Evolutionary conservation across 2,329 filamentous ascomycete genomes (phyloP), one percentile per base, ranked within the genome.

Genomic region (Teratosphaeria zuluensis): DNA sequence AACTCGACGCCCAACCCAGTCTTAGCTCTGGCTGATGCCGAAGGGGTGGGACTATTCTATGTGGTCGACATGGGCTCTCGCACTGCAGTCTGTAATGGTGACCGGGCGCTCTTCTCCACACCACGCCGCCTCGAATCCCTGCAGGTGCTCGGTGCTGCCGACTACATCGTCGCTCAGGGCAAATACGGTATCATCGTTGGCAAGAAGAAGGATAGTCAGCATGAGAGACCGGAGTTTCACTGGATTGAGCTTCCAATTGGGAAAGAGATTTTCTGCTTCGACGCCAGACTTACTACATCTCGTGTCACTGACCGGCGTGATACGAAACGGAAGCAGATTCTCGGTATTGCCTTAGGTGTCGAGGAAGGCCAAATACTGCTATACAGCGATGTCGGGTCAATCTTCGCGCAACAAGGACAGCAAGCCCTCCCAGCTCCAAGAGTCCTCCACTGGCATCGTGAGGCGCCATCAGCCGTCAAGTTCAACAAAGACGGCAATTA

Each of bases 401-500:
- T 71, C 2, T 69, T 71, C 54, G 58, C 56, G 4, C 46, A 61
- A 53, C 31, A 62, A 42, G 59, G 58, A n/a, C 62, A 66, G 19
- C 65, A 65, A 1, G 56, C 57, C 14, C 63, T 74, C 35, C 66
- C 79, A 14, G 70, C 82, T 48, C 78, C 81, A 21, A 84, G 86
- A 58, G 88, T 87, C 63, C 79, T 92, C 56, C 94, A 97, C 72
- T 99, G 94, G 94, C 94, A 99, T 73, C 83, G 91, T 66, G 85
- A 86, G 65, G 84, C 87, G 54, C 91, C 96, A 8, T 86, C 88
- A 66, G 82, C 89, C 9, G 80, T 96, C 59, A 95, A 94, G 73
- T 97, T 92, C 89, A 96, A 94, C 14, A 80, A 80, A 65, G 94
- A 99, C 79, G 92, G 92, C 90, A 91, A 96, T 70, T 99, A 99